Base-by-base conservation (phyloP, 2,329 filamentous ascomycete species). In the Zymoseptoria passerinii region DNA sequence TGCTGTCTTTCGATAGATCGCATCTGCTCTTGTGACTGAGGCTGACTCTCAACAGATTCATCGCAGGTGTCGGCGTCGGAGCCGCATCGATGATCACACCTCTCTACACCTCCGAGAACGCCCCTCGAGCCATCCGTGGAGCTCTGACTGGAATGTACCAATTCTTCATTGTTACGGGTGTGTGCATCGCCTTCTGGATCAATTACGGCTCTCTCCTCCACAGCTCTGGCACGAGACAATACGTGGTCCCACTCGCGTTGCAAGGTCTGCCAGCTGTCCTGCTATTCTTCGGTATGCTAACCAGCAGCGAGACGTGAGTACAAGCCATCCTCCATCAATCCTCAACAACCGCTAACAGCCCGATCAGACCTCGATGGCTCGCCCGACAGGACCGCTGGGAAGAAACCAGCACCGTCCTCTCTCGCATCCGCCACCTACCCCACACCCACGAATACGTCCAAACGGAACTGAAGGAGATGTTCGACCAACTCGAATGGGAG, bases 361-460 rank as follows among this genome's bases (percentile, higher is more conserved):
- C 35, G 3, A n/a, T 44, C 28, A 57, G 48, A 27, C 85, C 85
- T 13, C 80, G 86, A 64, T 88, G 83, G 81, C 80, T 86, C 23
- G 86, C 85, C 23, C 82, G 83, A 64, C 79, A 83, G 65, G 85
- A 88, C 65, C 79, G 84, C 62, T 88, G 84, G 84, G 85, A 89
- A 60, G 76, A 85, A 48, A 83, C 86, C 1, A 80, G 78, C 2
- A 60, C 59, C 0, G 80, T 83, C 18, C 77, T 90, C 6, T 76
- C 80, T 19, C 75, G 72, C 44, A 76, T 89, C 48, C 81, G 85
- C 19, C 54, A 55, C 7, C 58, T 69, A 86, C 65, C 81, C 1
- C 78, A 86, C 56, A 87, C 90, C n/a, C 91, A 91, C 68, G 73
- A 61, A 9, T 69, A 67, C 50, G 66, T 69, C 13, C 65, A 63